Conservation (phyloP, 139 green algal species). For the Chlamydomonas incerta region DNA sequence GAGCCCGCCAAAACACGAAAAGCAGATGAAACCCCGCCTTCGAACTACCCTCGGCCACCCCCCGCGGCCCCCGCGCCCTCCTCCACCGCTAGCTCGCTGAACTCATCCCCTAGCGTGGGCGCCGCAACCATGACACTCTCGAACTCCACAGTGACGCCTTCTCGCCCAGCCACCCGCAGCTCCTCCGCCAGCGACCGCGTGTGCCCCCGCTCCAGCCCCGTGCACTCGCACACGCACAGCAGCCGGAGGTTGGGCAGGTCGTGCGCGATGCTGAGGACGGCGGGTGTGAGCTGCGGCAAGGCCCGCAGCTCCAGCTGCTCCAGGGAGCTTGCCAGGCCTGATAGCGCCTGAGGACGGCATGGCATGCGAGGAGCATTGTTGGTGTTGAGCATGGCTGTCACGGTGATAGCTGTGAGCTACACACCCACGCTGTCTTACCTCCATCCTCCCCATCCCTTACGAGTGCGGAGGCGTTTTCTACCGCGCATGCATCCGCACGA, state of each 20-base stretch:
- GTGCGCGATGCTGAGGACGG: not conserved
- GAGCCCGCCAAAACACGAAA: too few species aligned
- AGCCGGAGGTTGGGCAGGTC: not conserved
- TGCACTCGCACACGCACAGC: not conserved
- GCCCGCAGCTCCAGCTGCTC: conserved; percentile 14
- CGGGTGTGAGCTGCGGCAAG: not conserved
- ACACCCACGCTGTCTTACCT: too few species aligned
- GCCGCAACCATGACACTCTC: not conserved
- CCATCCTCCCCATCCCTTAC: too few species aligned
- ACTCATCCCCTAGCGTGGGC: conserved; percentile 6
- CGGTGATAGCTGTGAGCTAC: too few species aligned
- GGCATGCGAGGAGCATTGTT: too few species aligned
- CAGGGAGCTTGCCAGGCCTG: not conserved
- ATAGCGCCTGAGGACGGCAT: not conserved
- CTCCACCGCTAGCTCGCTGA: not conserved
- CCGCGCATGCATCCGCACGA: too few species aligned
- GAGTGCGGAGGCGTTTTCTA: too few species aligned
- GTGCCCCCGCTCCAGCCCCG: not conserved
- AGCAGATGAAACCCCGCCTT: too few species aligned
- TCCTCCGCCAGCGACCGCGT: not conserved
- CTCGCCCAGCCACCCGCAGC: conserved; percentile 18
- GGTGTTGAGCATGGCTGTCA: too few species aligned
- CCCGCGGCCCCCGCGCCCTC: too few species aligned
- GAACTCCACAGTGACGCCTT: conserved; percentile 3
- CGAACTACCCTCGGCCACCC: too few species aligned